phyloP scores from a whole-genome alignment of 73 alveolate species.

The Symbiodinium natans region DNA sequence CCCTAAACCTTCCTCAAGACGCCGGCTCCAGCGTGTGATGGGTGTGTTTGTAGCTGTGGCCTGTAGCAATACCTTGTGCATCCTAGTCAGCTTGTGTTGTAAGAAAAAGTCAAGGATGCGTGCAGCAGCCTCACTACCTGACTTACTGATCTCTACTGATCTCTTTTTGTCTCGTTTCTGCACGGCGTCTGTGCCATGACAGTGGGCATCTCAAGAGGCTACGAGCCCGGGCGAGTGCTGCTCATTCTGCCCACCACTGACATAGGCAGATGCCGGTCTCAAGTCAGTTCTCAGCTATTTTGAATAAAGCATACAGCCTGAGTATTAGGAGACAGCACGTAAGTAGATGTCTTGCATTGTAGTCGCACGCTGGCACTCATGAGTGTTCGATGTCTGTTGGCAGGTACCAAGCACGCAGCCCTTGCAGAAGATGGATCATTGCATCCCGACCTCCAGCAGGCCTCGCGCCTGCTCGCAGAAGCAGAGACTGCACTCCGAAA shows the following conservation, averaged over 20 bases:
- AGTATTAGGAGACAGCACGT: no score
- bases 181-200: conserved; percentile 49
- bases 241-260: conserved; percentile 47
- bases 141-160: neutral
- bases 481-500: conserved; percentile 6
- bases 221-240: conserved; percentile 61
- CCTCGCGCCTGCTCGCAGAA: conserved; percentile 2
- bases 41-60: neutral
- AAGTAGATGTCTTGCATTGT: no score
- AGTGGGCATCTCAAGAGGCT: conserved; percentile 80
- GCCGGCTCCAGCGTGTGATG: neutral
- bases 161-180: neutral
- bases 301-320: no score
- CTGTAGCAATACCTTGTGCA: neutral
- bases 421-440: neutral
- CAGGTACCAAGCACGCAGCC: neutral
- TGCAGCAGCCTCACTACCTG: no score
- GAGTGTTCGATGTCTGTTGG: no score
- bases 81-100: neutral
- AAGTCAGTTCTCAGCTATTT: no score
- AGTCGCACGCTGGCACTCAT: no score
- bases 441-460: conserved; percentile 10
- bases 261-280: conserved; percentile 1
- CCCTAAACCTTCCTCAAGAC: neutral
- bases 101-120: neutral